phyloP scores from a whole-genome alignment of 345 rosid genomes.

The Lagerstroemia speciosa region DNA sequence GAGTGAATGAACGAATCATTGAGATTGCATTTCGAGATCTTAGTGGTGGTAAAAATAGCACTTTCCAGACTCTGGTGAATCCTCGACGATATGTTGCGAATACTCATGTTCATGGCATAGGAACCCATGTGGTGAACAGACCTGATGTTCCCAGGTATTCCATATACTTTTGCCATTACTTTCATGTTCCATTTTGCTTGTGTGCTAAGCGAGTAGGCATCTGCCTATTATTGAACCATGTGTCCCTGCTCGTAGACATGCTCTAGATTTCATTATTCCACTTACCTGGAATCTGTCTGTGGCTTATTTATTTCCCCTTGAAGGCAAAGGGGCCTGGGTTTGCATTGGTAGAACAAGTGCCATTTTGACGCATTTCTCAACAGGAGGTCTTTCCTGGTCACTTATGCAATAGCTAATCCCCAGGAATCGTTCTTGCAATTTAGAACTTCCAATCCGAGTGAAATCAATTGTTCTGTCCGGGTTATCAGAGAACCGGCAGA shows the following conservation, averaged over 20 bases:
- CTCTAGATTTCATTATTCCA: neutral
- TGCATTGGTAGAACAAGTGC: neutral
- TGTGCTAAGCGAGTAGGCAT: neutral
- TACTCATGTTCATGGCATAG: constrained; percentile 49
- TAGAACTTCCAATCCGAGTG: neutral
- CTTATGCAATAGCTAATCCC: neutral
- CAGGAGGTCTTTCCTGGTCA: too few relatives aligned
- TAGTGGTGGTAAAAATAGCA: constrained; percentile 74
- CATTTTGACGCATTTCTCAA: neutral
- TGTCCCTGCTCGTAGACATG: neutral
- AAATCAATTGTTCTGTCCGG: neutral
- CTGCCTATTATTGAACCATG: neutral
- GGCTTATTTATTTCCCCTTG: neutral
- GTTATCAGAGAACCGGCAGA: too few relatives aligned
- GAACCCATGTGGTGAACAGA: constrained; percentile 59
- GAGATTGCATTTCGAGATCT: constrained; percentile 85
- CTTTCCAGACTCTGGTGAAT: constrained; percentile 73
- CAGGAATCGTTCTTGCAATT: neutral
- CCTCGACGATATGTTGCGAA: constrained; percentile 49
- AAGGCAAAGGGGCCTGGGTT: neutral
- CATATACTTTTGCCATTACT: constrained; percentile 1
- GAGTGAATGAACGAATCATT: constrained; percentile 43
- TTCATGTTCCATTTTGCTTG: neutral
- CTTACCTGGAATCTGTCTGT: neutral
- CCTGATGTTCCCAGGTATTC: constrained; percentile 81